Conservation (phyloP, 2,329 filamentous ascomycete species). For the Berkeleyomyces rouxiae region DNA sequence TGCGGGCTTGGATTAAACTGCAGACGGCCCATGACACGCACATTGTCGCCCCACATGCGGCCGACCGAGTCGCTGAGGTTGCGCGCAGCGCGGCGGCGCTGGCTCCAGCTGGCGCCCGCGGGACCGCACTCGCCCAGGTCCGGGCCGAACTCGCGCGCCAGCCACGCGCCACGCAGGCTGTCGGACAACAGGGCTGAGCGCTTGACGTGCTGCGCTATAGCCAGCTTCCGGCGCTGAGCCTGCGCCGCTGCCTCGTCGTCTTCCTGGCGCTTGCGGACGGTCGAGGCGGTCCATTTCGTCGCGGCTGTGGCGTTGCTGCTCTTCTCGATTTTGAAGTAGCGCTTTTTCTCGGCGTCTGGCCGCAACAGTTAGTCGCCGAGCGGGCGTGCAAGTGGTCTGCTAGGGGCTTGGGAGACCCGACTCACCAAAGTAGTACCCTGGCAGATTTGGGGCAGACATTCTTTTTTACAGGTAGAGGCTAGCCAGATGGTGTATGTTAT, state of each 20-base stretch:
- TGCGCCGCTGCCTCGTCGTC: conserved; percentile 22
- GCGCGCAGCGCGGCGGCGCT: background rate
- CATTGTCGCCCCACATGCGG: background rate
- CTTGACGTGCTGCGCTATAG: conserved; percentile 1
- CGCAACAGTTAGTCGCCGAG: background rate
- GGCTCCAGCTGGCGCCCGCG: background rate
- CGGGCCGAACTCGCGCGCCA: conserved; percentile 9
- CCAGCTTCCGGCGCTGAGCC: background rate
- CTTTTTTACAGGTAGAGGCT: background rate
- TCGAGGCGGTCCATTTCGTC: conserved; percentile 38
- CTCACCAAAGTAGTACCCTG: conserved; percentile 8
- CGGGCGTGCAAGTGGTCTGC: background rate
- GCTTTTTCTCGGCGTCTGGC: conserved; percentile 39
- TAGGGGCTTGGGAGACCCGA: background rate
- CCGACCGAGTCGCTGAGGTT: background rate
- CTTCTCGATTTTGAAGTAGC: conserved; percentile 52
- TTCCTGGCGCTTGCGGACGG: conserved; percentile 38
- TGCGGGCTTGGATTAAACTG: background rate
- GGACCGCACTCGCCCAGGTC: background rate
- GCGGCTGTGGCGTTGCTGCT: conserved; percentile 33
- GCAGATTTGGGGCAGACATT: background rate
- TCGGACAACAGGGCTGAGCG: background rate
- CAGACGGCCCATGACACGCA: conserved; percentile 5
- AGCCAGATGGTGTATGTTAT: background rate
- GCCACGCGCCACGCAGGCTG: background rate